phyloP scores from a whole-genome alignment of 2,329 filamentous ascomycete species.

The Xylaria sp. region DNA sequence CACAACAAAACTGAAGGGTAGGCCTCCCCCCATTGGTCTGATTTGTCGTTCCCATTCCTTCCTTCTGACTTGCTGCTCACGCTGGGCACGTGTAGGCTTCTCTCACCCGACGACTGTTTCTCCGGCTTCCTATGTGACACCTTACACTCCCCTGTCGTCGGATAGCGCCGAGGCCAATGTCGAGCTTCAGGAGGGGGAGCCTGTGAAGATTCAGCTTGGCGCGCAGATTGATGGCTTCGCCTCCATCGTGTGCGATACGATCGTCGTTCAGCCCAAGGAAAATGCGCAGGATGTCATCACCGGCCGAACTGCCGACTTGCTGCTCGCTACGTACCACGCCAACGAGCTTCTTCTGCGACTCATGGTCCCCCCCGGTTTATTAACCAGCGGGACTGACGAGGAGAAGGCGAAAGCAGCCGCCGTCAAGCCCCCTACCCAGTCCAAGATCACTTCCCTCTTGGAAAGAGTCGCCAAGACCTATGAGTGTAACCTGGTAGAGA shows the following conservation, averaged over 20 bases:
- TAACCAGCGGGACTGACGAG: slow-evolving; percentile 83
- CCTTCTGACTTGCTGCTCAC: slow-evolving; percentile 23
- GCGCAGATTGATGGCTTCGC: slow-evolving; percentile 98
- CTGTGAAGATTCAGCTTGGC: slow-evolving; percentile 97
- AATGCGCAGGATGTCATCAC: slow-evolving; percentile 66
- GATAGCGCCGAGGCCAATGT: slow-evolving; percentile 82
- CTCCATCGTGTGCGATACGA: slow-evolving; percentile 92
- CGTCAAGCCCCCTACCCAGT: slow-evolving; percentile 81
- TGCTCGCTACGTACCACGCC: slow-evolving; percentile 90
- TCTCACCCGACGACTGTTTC: slow-evolving; percentile 94
- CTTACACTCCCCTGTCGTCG: slow-evolving; percentile 88
- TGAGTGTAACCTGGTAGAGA: slow-evolving; percentile 91
- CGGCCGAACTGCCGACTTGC: slow-evolving; percentile 80
- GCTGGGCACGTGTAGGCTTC: slow-evolving; percentile 61
- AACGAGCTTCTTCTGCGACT: slow-evolving; percentile 92
- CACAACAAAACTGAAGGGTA: slow-evolving; percentile 98
- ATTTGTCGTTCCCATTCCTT: slow-evolving; percentile 1
- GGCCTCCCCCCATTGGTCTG: slow-evolving; percentile 36
- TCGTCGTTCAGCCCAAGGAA: slow-evolving; percentile 69
- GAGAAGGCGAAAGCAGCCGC: slow-evolving; percentile 90
- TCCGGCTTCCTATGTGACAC: slow-evolving; percentile 90
- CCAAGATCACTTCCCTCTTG: slow-evolving; percentile 82
- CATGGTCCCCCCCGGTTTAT: slow-evolving; percentile 86
- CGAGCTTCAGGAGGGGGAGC: slow-evolving; percentile 80
- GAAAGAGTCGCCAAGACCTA: slow-evolving; percentile 92